Conservation (phyloP, 257 asterid genomes). For the Ilex asprella region DNA sequence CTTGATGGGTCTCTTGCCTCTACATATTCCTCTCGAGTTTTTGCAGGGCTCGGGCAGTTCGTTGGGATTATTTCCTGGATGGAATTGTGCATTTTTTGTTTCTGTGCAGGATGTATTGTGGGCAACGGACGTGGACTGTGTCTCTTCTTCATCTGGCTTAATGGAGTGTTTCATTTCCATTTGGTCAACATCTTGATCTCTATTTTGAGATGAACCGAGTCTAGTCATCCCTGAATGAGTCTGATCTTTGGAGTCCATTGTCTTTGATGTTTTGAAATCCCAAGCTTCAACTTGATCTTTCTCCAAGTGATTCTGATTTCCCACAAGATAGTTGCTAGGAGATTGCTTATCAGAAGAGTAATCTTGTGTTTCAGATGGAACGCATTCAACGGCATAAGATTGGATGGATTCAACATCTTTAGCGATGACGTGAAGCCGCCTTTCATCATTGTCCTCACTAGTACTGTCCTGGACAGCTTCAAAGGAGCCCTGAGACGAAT, state of each 20-base stretch:
- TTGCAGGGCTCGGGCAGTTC: slow-evolving; percentile 8
- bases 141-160: slow-evolving; percentile 16
- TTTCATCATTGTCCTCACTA: neutral
- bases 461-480: neutral
- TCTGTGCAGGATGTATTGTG: neutral
- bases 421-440: neutral
- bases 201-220: neutral
- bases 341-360: slow-evolving; percentile 6
- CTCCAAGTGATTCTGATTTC: slow-evolving; percentile 4
- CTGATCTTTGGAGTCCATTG: slow-evolving; percentile 9
- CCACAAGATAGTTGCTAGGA: neutral
- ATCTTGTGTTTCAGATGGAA: slow-evolving; percentile 3
- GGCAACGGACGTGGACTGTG: neutral
- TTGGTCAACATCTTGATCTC: neutral
- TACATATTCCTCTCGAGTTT: slow-evolving; percentile 17
- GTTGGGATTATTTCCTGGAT: slow-evolving; percentile 2
- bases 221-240: slow-evolving; percentile 6
- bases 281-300: slow-evolving; percentile 5
- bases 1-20: slow-evolving; percentile 23
- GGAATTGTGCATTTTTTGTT: neutral
- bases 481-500: neutral
- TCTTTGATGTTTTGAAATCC: slow-evolving; percentile 4
- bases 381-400: neutral
- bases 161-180: neutral
- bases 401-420: slow-evolving; percentile 9